Base-by-base conservation (phyloP, 2,329 filamentous ascomycete species). In the Fusarium nygamai region DNA sequence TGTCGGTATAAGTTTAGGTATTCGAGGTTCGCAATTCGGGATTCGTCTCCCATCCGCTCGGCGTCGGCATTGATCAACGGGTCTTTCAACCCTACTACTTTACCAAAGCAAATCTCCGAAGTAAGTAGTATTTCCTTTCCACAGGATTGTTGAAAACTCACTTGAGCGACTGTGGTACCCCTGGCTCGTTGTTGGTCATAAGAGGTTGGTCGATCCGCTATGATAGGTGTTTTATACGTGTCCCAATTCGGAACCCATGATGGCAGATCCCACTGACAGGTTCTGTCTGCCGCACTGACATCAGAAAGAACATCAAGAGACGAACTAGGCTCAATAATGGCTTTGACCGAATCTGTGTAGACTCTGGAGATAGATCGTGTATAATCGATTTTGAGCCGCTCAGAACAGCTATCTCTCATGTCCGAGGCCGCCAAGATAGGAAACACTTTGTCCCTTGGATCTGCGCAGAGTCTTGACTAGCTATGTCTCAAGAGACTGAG, bases 101-200 rank as follows among this genome's bases (percentile, higher is more conserved):
- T 46, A 13, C 43, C n/a, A 8, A 27, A 46, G 1, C 11, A 19
- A 19, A 46, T 46, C 17, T 17, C 43, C 7, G n/a, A 46, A 46
- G n/a, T 7, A 24, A 19, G 17, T 27, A 46, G 17, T 46, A 9
- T 27, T 12, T 46, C n/a, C 12, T 13, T 27, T 20, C n/a, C 43
- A 19, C 7, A 27, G 19, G 7, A 0, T 11, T 27, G 11, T 3
- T 46, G 17, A 46, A 46, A 46, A 4, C 17, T 13, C 0, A 27
- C n/a, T 6, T 11, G 17, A 19, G 43, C 43, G 19, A 46, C 11
- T 46, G 43, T 27, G 8, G n/a, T 4, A 5, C 43, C 11, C n/a
- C 27, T 46, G n/a, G 43, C 43, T 46, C n/a, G n/a, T 19, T 46
- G n/a, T 19, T 13, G n/a, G 17, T 27, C n/a, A 5, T 46, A 19